These are phyloP conservation scores for Torrubiellomyces zombiae DNA, from an alignment of 2,329 filamentous ascomycete species.

Conservation along the genomic window DNA sequence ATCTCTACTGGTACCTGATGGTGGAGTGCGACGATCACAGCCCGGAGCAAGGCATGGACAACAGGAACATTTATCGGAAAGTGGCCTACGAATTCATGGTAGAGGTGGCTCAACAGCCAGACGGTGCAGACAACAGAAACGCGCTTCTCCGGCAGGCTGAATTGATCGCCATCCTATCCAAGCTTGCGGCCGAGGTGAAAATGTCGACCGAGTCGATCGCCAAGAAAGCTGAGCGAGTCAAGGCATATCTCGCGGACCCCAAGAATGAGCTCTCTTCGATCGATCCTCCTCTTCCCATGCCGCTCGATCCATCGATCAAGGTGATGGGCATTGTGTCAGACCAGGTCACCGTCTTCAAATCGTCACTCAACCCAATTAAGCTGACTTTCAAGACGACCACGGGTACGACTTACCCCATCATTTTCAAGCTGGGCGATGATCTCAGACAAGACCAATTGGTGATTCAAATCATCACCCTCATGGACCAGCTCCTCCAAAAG, in stretches of 20 bases:
- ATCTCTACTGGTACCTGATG: constrained; percentile 97
- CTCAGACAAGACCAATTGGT: constrained; percentile 93
- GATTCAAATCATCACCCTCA: constrained; percentile 90
- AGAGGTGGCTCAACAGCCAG: constrained; percentile 55
- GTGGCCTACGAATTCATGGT: constrained; percentile 95
- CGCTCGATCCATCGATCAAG: constrained; percentile 68
- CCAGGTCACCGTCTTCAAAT: constrained; percentile 87
- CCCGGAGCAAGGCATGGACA: constrained; percentile 54
- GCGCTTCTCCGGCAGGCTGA: constrained; percentile 76
- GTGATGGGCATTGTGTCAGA: constrained; percentile 69
- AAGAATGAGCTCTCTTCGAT: constrained; percentile 78
- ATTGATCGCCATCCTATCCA: constrained; percentile 70
- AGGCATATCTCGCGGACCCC: constrained; percentile 68
- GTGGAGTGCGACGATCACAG: constrained; percentile 85
- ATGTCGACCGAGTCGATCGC: constrained; percentile 60
- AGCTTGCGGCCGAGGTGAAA: constrained; percentile 78
- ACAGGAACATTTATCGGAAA: constrained; percentile 76
- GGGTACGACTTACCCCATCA: constrained; percentile 69
- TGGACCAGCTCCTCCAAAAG: constrained; percentile 90
- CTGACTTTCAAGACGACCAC: constrained; percentile 73
- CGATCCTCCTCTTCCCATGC: constrained; percentile 73
- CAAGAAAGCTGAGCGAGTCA: constrained; percentile 69
- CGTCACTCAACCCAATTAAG: constrained; percentile 78
- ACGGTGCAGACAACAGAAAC: constrained; percentile 57
- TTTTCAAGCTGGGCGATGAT: constrained; percentile 96